Evolutionary conservation across 768 basidiomycete species (phyloP), one percentile per base, ranked within the genome.

Genomic region (Rhodotorula taiwanensis): DNA sequence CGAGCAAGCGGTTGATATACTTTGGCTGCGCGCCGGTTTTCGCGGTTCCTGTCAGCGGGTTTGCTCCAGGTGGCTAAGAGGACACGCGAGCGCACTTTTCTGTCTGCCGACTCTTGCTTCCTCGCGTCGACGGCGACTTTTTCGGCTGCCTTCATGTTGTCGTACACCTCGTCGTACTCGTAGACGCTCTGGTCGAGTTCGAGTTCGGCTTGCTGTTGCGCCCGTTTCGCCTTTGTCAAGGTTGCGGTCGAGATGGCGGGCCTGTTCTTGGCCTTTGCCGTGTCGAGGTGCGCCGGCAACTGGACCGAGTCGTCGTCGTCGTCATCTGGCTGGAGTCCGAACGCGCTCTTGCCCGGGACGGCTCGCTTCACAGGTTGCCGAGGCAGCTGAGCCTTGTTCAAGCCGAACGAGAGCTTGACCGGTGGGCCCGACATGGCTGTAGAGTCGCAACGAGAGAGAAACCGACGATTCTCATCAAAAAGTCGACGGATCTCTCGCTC

Each of bases 151-250:
- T 98, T 92, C 86, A 99, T 97, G 69, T 82, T 83, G 72, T 99
- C 95, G 82, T 86, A 98, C 7, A 98, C 84, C 76, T 89, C 92
- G 74, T 99, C 95, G 72, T 99, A 99, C 75, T 93, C 84, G 75
- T 87, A 98, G 7, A 93, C 88, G 1, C 85, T 86, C 47, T 81
- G 73, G 71, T 98, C 94, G 5, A 91, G 79, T 65, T 80, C 80
- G 77, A 84, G 82, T 75, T 93, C 92, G 53, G 82, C 82, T 66
- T 88, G 84, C 77, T 93, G 83, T 68, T 83, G 82, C 73, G 85
- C 47, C 62, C 58, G 62, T 36, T 66, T 60, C 1, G 55, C 58
- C 28, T 54, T 59, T 3, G 67, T 64, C n/a, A 71, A 42, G 14
- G 36, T 64, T 4, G 71, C 64, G 9, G 64, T 70, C 28, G 59